Evolutionary conservation across 78 protist genomes (phyloP), one percentile per base, ranked within the genome.

Genomic region (Mantamonas sphyraenae): DNA sequence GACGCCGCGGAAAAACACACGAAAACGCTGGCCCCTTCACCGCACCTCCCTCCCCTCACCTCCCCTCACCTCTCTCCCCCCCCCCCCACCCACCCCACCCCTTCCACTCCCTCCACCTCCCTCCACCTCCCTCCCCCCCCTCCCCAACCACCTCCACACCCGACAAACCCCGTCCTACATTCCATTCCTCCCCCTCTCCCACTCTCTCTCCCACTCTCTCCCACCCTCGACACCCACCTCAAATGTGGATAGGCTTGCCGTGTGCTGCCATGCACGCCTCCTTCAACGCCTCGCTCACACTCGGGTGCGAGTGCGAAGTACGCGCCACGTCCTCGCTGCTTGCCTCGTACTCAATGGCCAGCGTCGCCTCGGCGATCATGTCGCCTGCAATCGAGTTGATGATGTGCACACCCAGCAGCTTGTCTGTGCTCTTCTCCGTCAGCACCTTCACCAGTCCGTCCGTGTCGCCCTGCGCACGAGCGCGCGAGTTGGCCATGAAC

Each of bases 291-390:
- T 97, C 99, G 39, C 84, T 55, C 53, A 92, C 50, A 28, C 98
- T 96, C 65, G 99, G 99, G 87, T 96, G 99, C 12, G 98, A 97
- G 66, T 96, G 99, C 84, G 96, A 94, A 28, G 94, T 89, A 34
- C 96, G 76, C 9, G 88, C 99, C 9, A 96, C 34, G 69, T 96
- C 97, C 75, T 93, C 98, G 33, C 84, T 10, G 17, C 90, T 64
- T 1, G 96, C 95, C 17, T 95, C 97, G 86, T 90, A 93, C 77
- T 94, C 97, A 68, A 96, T 71, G 17, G 90, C 98, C 3, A 94
- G 74, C 9, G 80, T 96, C 10, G 84, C 88, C 80, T 95, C 98
- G 56, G 87, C 83, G 12, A 47, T 47, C 53, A 47, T 47, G 53
- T 47, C 16, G 53, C 16, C 16, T 19, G 53, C 31, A 33, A 56